Evolutionary conservation across 164 flowering plant genomes (phyloP), one percentile per base, ranked within the genome.

Genomic region (Warburgia ugandensis): DNA sequence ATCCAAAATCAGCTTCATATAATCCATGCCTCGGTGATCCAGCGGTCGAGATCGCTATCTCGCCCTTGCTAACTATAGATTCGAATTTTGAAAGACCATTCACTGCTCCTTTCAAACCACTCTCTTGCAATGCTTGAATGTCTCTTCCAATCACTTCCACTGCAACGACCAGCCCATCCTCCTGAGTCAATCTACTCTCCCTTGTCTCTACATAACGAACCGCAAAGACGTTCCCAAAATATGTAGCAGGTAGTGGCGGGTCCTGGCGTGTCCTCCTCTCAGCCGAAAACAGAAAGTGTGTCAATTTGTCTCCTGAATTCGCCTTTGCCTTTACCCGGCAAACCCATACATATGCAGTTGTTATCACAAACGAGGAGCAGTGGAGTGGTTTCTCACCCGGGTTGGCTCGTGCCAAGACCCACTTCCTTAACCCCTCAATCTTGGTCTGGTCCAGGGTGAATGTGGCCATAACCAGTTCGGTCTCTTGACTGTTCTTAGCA

Each of bases 1-100:
- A 75, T 17, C 77, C 78, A 21, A 68, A 74, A 69, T 79, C 73
- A 5, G 53, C 48, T 26, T 54, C 71, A 29, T 77, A 77, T 8
- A 71, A 44, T 38, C 50, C 50, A 12, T 74, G 63, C 36, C 48
- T 48, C 9, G 76, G 65, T 12, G 84, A 79, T 8, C 77, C 81
- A 0, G 73, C 73, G n/a, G n/a, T n/a, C n/a, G n/a, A n/a, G n/a
- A 69, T 66, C 1, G 35, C 20, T 2, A 65, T 2, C 1, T 35
- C 19, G 25, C 25, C 27, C 25, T 44, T 52, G 5, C 45, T 3
- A 16, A 1, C 40, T 26, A 50, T 1, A 1, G 46, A 2, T 6
- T 0, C 6, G 1, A 22, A 20, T 17, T 50, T 47, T 4, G 45
- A 11, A 21, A 50, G 38, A 60, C 27, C 48, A 11, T 12, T 31